Base-by-base conservation (phyloP, 1,284 basidiomycete genomes). In the Papiliotrema terrestris region DNA sequence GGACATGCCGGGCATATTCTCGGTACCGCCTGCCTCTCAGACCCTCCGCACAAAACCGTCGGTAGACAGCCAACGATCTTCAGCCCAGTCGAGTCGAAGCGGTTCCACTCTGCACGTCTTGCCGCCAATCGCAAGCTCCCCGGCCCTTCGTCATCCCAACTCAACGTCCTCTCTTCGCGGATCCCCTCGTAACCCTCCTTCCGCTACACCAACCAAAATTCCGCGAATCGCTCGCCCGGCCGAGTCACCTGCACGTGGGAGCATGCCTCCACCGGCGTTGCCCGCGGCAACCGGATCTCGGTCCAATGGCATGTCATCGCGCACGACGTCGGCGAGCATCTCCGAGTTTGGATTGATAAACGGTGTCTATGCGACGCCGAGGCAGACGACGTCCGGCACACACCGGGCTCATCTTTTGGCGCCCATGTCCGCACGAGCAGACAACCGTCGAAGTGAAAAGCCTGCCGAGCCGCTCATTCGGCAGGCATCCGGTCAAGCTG, bases 61-160 rank as follows among this genome's bases (percentile, higher is more conserved):
- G 19, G 14, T 17, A 42, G 25, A 44, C 39, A 29, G 29, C 43
- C 49, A 51, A 23, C 6, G 37, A 29, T 42, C 49, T 5, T 51
- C 49, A 17, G 19, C 19, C 3, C 49, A 51, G 19, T 43, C 49
- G 8, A 44, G 23, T 32, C 39, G 36, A 9, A 43, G 22, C 19
- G 39, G 32, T 9, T 44, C 49, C 39, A 36, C 50, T 88, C 86
- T 74, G 37, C 32, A 23, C 57, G 88, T 86, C 60, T 76, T 95
- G 8, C 91, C 91, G 5, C 89, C 90, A 2, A 94, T 95, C 56
- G 87, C 89, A 36, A 92, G 90, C 29, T 93, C 91, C 2, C 91
- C 92, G 6, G 92, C 91, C 3, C 86, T 92, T 26, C 86, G 84
- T 50, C 83, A 83, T 35, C 66, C 67, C 3, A 45, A 62, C 26